Evolutionary conservation across 495 filamentous ascomycete species (phyloP).

Genomic region (Apodospora peruviana): DNA sequence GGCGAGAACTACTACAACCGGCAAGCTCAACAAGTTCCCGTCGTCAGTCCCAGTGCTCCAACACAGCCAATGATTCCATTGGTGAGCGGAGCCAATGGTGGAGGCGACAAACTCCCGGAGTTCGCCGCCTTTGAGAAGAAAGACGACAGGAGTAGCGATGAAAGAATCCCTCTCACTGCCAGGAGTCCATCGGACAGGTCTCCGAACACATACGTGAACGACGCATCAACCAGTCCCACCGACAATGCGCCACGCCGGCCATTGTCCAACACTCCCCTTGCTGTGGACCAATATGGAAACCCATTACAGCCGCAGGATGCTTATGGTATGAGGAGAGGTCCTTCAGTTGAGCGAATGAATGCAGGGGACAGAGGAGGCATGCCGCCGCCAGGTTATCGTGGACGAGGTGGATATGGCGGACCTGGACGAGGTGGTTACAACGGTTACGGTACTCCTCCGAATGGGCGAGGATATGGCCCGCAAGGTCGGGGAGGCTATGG

Average conservation of each 20-base stretch:
- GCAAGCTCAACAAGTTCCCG: conserved; percentile 48
- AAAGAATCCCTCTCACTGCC: conserved; percentile 75
- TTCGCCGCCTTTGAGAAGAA: conserved; percentile 77
- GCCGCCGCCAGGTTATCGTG: conserved; percentile 45
- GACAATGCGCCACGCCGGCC: conserved; percentile 24
- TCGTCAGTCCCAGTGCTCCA: conserved; percentile 32
- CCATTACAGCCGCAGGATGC: conserved; percentile 44
- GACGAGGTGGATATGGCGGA: conserved; percentile 46
- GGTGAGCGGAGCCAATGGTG: conserved; percentile 43
- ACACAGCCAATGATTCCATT: conserved; percentile 51
- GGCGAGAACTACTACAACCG: conserved; percentile 85
- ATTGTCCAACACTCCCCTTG: conserved; percentile 27
- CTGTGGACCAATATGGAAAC: conserved; percentile 66
- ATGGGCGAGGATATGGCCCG: conserved; percentile 33
- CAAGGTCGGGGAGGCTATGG: conserved; percentile 42
- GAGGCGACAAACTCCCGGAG: conserved; percentile 56
- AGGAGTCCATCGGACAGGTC: conserved; percentile 50
- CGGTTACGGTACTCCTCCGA: conserved; percentile 27
- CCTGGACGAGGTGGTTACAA: conserved; percentile 36
- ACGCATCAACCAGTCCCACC: conserved; percentile 28
- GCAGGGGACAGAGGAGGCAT: conserved; percentile 46
- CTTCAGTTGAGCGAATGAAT: conserved; percentile 57
- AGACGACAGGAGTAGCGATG: conserved; percentile 61
- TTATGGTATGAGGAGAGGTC: conserved; percentile 52
- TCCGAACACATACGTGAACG: conserved; percentile 28